These are phyloP conservation scores for Clavulina sp. DNA, from an alignment of 768 basidiomycete genomes.

Conservation along the genomic window DNA sequence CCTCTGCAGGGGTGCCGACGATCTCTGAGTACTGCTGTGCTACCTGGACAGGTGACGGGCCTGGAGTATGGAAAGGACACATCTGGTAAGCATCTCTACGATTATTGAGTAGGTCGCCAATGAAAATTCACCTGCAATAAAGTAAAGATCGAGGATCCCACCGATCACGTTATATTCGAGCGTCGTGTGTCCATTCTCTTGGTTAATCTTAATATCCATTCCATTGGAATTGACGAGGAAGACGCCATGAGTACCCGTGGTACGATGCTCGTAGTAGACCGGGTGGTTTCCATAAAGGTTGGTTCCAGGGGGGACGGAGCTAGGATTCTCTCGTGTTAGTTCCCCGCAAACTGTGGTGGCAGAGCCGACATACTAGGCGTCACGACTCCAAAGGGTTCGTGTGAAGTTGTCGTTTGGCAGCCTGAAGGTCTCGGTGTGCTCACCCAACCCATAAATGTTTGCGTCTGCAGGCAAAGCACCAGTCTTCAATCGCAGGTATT, in stretches of 20 bases:
- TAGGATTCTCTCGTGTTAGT: slow-evolving; percentile 1
- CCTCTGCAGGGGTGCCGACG: slow-evolving; percentile 47
- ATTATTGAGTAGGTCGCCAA: no score
- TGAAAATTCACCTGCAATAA: slow-evolving; percentile 30
- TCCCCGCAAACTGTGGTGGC: neutral
- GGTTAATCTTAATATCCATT: slow-evolving; percentile 56
- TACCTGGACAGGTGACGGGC: slow-evolving; percentile 33
- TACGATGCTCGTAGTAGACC: slow-evolving; percentile 52
- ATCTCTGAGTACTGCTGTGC: slow-evolving; percentile 53
- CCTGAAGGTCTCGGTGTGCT: slow-evolving; percentile 48
- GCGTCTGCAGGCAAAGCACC: slow-evolving; percentile 31
- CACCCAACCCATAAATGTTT: slow-evolving; percentile 68
- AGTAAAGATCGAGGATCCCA: slow-evolving; percentile 62
- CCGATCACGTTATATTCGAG: slow-evolving; percentile 67
- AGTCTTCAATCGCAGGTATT: slow-evolving; percentile 59
- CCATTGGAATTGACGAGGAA: slow-evolving; percentile 54
- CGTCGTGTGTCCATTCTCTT: slow-evolving; percentile 18
- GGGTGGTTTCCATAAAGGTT: slow-evolving; percentile 64
- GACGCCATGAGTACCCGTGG: slow-evolving; percentile 49
- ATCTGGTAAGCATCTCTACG: no score
- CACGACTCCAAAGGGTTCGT: slow-evolving; percentile 46
- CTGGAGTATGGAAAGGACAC: slow-evolving; percentile 1
- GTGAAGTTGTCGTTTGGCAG: slow-evolving; percentile 28
- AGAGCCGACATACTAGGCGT: slow-evolving; percentile 29
- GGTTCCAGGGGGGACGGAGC: slow-evolving; percentile 29